Percentiles rank a stretch among this genome's conserved stretches.
Evolutionary conservation across 306 rosid genomes (phyloP).

Genomic region (Ormosia semicastrata): DNA sequence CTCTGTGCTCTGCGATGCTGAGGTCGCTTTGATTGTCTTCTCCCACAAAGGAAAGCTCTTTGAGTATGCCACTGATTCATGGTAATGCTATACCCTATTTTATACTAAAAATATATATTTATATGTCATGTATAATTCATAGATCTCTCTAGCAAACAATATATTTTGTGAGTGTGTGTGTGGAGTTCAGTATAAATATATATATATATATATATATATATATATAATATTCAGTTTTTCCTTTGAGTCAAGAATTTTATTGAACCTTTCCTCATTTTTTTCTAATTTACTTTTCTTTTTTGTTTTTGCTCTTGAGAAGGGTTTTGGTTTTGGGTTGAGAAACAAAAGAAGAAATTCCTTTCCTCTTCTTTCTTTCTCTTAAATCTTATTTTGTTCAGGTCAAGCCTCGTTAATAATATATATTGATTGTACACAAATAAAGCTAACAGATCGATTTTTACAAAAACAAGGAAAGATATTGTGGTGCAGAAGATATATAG

Average conservation of each 20-base stretch:
- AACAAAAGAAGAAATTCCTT: background rate
- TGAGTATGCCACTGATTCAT: conserved; percentile 83
- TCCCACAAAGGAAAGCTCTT: conserved; percentile 93
- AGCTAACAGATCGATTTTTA: background rate
- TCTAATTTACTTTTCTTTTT: background rate
- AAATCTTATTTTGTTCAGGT: background rate
- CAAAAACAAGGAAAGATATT: no score
- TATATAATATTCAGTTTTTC: no score
- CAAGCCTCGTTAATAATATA: background rate
- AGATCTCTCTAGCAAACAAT: background rate
- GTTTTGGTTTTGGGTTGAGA: conserved; percentile 8
- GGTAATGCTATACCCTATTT: conserved; percentile 36
- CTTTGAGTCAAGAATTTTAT: background rate
- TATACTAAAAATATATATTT: background rate
- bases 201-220: no score
- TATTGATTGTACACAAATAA: background rate
- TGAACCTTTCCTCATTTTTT: background rate
- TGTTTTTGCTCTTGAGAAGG: background rate
- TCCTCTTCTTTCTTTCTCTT: background rate
- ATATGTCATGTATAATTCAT: background rate
- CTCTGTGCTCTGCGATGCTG: conserved; percentile 97
- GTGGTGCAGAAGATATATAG: background rate
- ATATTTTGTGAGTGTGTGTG: background rate
- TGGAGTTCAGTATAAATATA: no score
- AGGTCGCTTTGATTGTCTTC: conserved; percentile 90